Evolutionary conservation across 2,329 filamentous ascomycete genomes (phyloP), one percentile per base, ranked within the genome.

Genomic region (Elsinoe fawcettii): DNA sequence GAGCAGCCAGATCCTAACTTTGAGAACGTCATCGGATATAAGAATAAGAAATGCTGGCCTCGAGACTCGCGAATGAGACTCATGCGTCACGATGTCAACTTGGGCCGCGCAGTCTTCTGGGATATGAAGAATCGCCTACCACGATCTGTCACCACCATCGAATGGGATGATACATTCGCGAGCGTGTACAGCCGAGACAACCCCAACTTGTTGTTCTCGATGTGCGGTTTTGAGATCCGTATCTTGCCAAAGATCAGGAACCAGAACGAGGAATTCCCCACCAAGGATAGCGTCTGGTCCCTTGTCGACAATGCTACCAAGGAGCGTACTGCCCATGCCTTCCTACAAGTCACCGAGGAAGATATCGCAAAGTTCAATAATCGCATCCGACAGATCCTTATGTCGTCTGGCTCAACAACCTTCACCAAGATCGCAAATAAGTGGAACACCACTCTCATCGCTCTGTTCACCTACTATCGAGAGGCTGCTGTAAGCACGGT

Each of bases 381-480:
- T 72, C 86, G 95, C 41, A 99, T 99, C 67, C 85, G 93, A 59
- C 93, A 99, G 68, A 99, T 99, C 69, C 80, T 99, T 58, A 99
- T 99, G 93, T 97, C 92, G 9, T 97, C 93, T 59, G 95, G 93
- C n/a, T 96, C 90, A 4, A 99, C 93, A 0, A 99, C 93, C 0
- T 99, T 99, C 75, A 99, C 93, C 46, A 99, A 99, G 80, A 99
- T 99, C 67, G 93, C 95, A 47, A 99, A 99, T 75, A 99, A 99
- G 75, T 99, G 95, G 93, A 99, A 99, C 73, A 99, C 93, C 0
- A 93, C 90, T 1, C 74, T 99, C 63, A 99, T 99, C 66, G 91
- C 93, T 0, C 81, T 99, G 23, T 99, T 99, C 75, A 97, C 93
- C 0, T 99, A 99, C 73, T 99, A 99, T 70, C 89, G 93, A 70